Evolutionary conservation across 164 flowering plant genomes (phyloP).

Genomic region (Magnolia sinica): DNA sequence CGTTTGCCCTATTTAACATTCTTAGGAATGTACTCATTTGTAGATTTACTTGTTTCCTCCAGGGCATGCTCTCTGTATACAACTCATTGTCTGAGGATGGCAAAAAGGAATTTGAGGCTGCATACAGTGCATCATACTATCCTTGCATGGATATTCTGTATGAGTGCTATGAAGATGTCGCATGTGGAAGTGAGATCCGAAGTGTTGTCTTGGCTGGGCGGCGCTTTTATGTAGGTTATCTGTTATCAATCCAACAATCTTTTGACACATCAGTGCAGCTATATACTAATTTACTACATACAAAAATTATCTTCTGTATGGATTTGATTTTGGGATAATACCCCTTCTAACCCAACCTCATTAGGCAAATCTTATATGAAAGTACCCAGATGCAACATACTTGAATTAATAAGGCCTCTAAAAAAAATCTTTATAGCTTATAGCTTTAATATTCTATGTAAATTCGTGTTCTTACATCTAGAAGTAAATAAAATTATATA

Average conservation of each 20-base stretch:
- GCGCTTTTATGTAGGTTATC: slow-evolving; percentile 70
- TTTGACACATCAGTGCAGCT: not conserved
- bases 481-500: not conserved
- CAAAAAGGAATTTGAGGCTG: slow-evolving; percentile 77
- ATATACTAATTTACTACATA: not conserved
- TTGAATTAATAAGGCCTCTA: not conserved
- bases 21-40: not conserved
- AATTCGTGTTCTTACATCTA: not conserved
- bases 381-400: too few relatives aligned
- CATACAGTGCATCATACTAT: slow-evolving; percentile 89
- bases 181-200: slow-evolving; percentile 85
- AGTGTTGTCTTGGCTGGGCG: slow-evolving; percentile 98
- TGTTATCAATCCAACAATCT: not conserved
- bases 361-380: too few relatives aligned
- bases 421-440: not conserved
- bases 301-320: not conserved
- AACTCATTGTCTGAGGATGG: slow-evolving; percentile 70
- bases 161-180: slow-evolving; percentile 97
- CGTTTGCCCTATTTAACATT: not conserved
- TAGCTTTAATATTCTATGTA: not conserved
- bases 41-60: slow-evolving; percentile 1
- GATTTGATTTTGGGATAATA: not conserved
- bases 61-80: slow-evolving; percentile 95
- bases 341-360: too few relatives aligned
- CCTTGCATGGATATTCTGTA: slow-evolving; percentile 96